Evolutionary conservation across 2,329 filamentous ascomycete genomes (phyloP), one percentile per base, ranked within the genome.

Genomic region (Ophiocordyceps sinensis): DNA sequence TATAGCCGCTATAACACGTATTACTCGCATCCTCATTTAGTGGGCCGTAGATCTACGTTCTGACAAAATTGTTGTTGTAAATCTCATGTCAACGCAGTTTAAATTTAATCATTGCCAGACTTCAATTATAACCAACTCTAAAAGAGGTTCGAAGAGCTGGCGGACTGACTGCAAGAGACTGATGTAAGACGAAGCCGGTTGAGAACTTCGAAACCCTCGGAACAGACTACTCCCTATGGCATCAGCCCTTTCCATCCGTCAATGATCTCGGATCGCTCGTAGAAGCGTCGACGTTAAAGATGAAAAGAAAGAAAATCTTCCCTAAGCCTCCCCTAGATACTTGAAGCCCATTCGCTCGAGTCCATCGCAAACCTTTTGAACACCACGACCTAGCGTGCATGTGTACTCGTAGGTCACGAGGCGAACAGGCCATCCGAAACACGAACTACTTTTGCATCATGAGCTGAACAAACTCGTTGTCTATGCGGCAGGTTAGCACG

Each of bases 381-480:
- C n/a, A 15, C 32, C 14, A 17, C 23, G 23, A 26, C 5, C 23
- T 5, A 26, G 23, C 23, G 23, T 26, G 23, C 9, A 9, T 26
- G 23, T 26, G 23, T 26, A 9, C n/a, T n/a, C 2, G 32, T 14
- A 10, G 7, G n/a, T 35, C 14, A 17, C 15, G 15, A 35, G n/a
- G 32, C 15, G 14, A 17, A 15, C 17, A 10, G 32, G n/a, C 32
- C 14, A 15, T 35, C 23, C 9, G 32, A 35, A 35, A 15, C 32
- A 35, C 29, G 36, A 43, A 29, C 72, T 85, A 89, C 73, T 89
- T 89, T 75, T 91, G 85, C 85, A 91, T 89, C 85, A 91, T 91
- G 60, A 91, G 79, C 69, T 91, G 85, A 54, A 91, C 85, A 59
- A 91, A 91, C 66, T 91, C 85, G 71, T 89, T 89, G 69, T 89